These are phyloP conservation scores for Macrolepiota dolichaula DNA, from an alignment of 768 basidiomycete genomes.

Conservation along the genomic window DNA sequence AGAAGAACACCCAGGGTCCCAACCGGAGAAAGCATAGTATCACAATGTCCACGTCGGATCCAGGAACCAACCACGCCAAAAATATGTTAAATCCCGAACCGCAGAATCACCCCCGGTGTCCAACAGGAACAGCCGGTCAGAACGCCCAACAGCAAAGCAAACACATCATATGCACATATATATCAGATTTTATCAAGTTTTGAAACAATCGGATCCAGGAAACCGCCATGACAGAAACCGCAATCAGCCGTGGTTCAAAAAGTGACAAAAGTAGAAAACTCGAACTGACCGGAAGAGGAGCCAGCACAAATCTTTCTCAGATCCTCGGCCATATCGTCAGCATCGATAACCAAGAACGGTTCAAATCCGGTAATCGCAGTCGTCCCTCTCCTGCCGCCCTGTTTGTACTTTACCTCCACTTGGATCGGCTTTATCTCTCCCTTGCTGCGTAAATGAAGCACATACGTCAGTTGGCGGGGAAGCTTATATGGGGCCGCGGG, in stretches of 20 bases:
- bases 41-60: background rate
- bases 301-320: conserved; percentile 75
- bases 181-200: background rate
- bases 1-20: background rate
- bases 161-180: background rate
- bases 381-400: conserved; percentile 75
- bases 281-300: conserved; percentile 64
- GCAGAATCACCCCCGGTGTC: background rate
- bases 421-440: conserved; percentile 70
- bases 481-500: background rate
- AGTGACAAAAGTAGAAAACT: background rate
- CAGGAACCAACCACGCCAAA: background rate
- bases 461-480: conserved; percentile 1
- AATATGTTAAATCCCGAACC: background rate
- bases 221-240: background rate
- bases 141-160: background rate
- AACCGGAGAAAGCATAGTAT: background rate
- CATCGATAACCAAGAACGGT: conserved; percentile 60
- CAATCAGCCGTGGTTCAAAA: background rate
- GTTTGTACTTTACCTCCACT: conserved; percentile 56
- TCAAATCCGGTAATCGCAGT: conserved; percentile 82
- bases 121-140: background rate
- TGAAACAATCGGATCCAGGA: background rate
- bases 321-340: conserved; percentile 76
- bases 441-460: conserved; percentile 49